These are phyloP conservation scores for Lepidium sativum DNA, from an alignment of 345 rosid genomes.

Conservation along the genomic window DNA sequence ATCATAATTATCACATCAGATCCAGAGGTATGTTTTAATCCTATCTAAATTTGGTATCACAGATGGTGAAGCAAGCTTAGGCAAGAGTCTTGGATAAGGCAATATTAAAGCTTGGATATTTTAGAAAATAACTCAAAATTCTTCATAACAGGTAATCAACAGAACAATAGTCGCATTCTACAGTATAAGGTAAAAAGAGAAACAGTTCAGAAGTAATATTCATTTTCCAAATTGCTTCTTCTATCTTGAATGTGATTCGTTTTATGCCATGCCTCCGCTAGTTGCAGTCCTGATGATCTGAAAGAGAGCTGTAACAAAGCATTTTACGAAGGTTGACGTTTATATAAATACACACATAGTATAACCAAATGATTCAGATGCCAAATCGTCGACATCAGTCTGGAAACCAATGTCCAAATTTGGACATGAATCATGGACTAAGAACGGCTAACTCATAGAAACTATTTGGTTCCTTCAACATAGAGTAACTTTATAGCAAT, in stretches of 20 bases:
- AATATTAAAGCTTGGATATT: background rate
- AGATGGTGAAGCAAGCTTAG: background rate
- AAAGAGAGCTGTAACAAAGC: slow-evolving; percentile 64
- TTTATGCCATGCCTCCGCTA: slow-evolving; percentile 56
- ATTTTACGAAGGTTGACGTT: background rate
- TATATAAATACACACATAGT: background rate
- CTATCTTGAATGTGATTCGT: background rate
- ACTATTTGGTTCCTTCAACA: background rate
- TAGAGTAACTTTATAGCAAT: background rate
- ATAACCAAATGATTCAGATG: background rate
- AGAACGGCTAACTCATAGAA: background rate
- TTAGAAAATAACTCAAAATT: background rate
- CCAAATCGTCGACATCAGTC: background rate
- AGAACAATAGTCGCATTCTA: slow-evolving; percentile 6
- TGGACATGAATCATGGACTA: background rate
- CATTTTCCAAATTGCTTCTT: background rate
- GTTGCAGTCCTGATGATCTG: slow-evolving; percentile 93
- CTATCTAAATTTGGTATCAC: background rate
- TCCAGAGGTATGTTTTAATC: background rate
- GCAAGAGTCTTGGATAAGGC: background rate
- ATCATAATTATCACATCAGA: background rate
- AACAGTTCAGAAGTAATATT: background rate
- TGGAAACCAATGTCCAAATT: background rate
- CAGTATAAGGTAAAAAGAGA: background rate
- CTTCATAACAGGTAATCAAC: background rate